Percentiles rank a stretch among this genome's conserved stretches.
Evolutionary conservation across 805 yeast genomes (phyloP).

Genomic region (Jamesozyma lodderae): DNA sequence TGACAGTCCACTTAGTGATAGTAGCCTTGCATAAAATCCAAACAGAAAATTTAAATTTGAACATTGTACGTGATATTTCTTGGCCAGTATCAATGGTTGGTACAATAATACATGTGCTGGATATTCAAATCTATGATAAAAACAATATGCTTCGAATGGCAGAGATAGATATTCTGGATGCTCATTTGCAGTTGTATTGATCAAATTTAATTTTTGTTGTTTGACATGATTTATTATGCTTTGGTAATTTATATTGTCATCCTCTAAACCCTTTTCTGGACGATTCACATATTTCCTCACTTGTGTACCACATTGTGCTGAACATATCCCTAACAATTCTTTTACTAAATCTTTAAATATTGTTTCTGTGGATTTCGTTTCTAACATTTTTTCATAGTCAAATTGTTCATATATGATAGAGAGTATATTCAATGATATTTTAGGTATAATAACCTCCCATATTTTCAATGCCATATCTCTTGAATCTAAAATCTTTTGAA

Average conservation of each 20-base stretch:
- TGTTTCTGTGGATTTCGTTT: conserved; percentile 17
- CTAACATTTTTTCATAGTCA: conserved; percentile 20
- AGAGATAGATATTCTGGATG: conserved; percentile 28
- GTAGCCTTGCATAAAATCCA: conserved; percentile 25
- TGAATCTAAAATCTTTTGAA: conserved; percentile 7
- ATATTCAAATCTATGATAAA: conserved; percentile 27
- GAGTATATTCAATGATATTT: conserved; percentile 25
- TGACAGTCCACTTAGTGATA: conserved; percentile 24
- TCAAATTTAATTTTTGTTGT: conserved; percentile 18
- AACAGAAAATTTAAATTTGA: conserved; percentile 24
- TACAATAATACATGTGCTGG: conserved; percentile 26
- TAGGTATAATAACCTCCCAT: conserved; percentile 27
- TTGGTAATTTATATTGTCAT: conserved; percentile 11
- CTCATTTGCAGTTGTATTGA: conserved; percentile 21
- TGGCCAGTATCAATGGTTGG: conserved; percentile 24
- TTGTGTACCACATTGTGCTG: conserved; percentile 16
- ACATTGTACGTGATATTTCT: conserved; percentile 13
- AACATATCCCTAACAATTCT: conserved; percentile 24
- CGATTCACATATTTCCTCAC: conserved; percentile 8
- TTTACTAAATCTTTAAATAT: conserved; percentile 22
- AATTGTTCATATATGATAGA: conserved; percentile 28
- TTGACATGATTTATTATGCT: conserved; percentile 16
- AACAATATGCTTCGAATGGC: conserved; percentile 31
- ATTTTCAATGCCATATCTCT: conserved; percentile 20
- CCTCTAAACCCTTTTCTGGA: background rate